A percentile compares a stretch with the other conserved stretches of the same genome.
Evolutionary conservation across 164 flowering plant genomes (phyloP).

Genomic region (Tinospora cordifolia): DNA sequence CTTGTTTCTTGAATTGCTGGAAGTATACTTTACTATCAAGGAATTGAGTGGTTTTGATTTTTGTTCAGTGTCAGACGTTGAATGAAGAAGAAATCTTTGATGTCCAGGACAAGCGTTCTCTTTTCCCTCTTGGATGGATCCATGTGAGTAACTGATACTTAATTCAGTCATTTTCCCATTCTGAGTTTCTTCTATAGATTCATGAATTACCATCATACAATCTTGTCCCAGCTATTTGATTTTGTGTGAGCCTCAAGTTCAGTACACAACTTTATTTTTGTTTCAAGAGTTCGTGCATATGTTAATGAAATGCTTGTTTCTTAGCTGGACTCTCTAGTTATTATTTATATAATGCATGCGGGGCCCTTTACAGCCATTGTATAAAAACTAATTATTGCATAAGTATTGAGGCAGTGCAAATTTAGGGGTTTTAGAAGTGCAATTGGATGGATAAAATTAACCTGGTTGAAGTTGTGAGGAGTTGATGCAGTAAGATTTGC

Average conservation of each 20-base stretch:
- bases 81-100: conserved; percentile 97
- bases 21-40: background rate
- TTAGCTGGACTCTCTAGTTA: too few relatives aligned
- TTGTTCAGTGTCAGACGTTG: conserved; percentile 72
- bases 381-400: too few relatives aligned
- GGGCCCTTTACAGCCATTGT: too few relatives aligned
- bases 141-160: conserved; percentile 61
- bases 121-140: conserved; percentile 96
- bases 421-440: too few relatives aligned
- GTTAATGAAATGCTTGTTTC: too few relatives aligned
- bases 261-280: background rate
- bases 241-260: background rate
- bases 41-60: conserved; percentile 1
- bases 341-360: too few relatives aligned
- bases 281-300: too few relatives aligned
- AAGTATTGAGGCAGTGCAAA: too few relatives aligned
- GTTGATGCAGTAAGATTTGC: too few relatives aligned
- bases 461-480: too few relatives aligned
- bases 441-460: too few relatives aligned
- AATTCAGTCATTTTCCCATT: background rate
- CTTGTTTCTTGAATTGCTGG: background rate
- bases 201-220: background rate
- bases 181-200: background rate
- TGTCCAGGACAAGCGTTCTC: conserved; percentile 80
- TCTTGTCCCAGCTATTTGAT: background rate